phyloP scores from a whole-genome alignment of 2,329 filamentous ascomycete species.

The Diaporthe australafricana region DNA sequence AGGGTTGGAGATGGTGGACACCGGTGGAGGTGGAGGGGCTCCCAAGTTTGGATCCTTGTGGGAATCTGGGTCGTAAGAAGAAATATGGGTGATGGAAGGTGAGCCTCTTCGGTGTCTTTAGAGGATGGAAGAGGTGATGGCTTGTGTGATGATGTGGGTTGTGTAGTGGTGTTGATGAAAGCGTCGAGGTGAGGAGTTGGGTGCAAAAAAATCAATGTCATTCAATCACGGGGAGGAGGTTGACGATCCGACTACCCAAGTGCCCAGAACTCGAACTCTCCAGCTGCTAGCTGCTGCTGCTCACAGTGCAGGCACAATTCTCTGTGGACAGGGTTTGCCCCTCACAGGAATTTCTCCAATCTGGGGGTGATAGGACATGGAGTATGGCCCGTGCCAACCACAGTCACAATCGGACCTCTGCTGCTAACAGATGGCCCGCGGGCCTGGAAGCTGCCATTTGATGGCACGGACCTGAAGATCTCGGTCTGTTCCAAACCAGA shows the following conservation, averaged over 20 bases:
- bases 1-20: slow-evolving; percentile 29
- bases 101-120: neutral
- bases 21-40: slow-evolving; percentile 18
- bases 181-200: slow-evolving; percentile 22
- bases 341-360: slow-evolving; percentile 10
- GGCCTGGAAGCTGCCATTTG: slow-evolving; percentile 21
- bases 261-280: slow-evolving; percentile 13
- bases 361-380: neutral
- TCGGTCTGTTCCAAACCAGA: slow-evolving; percentile 1
- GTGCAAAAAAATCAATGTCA: slow-evolving; percentile 24
- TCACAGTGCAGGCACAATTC: slow-evolving; percentile 13
- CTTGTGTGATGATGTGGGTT: slow-evolving; percentile 5
- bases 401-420: neutral
- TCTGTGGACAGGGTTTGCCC: slow-evolving; percentile 12
- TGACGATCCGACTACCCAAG: slow-evolving; percentile 24
- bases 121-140: neutral
- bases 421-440: neutral
- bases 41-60: neutral
- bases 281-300: slow-evolving; percentile 6
- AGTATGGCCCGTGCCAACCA: accelerated
- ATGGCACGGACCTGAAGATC: slow-evolving; percentile 25
- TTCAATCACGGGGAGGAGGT: slow-evolving; percentile 25
- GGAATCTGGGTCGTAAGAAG: neutral
- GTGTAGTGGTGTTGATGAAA: neutral
- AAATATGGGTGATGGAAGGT: neutral